These are phyloP conservation scores for Leptographium galeiforme DNA, from an alignment of 2,329 filamentous ascomycete genomes.

Conservation along the genomic window DNA sequence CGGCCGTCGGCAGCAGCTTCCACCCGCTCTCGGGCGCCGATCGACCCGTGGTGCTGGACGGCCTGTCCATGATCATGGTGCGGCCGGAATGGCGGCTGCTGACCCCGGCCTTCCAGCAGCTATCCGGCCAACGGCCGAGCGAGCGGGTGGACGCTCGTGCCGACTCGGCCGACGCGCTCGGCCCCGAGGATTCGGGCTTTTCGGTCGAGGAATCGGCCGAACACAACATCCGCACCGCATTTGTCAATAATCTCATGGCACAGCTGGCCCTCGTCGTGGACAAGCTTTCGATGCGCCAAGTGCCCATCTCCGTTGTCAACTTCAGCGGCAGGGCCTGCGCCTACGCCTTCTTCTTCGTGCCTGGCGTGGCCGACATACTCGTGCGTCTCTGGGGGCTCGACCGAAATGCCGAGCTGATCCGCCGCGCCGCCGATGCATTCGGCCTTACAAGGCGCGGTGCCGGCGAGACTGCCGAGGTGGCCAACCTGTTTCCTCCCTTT, in stretches of 20 bases:
- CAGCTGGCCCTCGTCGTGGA: slow-evolving; percentile 83
- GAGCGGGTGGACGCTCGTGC: slow-evolving; percentile 32
- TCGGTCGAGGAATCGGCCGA: slow-evolving; percentile 53
- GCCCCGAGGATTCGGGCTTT: slow-evolving; percentile 42
- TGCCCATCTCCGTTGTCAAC: slow-evolving; percentile 53
- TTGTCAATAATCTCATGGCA: slow-evolving; percentile 64
- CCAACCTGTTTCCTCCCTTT: slow-evolving; percentile 53
- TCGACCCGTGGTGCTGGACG: slow-evolving; percentile 66
- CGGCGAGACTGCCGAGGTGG: slow-evolving; percentile 50
- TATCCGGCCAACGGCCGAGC: slow-evolving; percentile 39
- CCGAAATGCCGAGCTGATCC: slow-evolving; percentile 47
- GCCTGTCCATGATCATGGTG: slow-evolving; percentile 70
- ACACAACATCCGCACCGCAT: slow-evolving; percentile 81
- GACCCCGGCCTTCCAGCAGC: slow-evolving; percentile 52
- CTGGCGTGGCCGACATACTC: slow-evolving; percentile 71
- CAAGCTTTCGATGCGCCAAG: slow-evolving; percentile 68
- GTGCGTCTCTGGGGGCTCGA: slow-evolving; percentile 64
- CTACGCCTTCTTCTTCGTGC: slow-evolving; percentile 87
- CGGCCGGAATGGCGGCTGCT: slow-evolving; percentile 74
- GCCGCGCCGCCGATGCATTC: slow-evolving; percentile 58
- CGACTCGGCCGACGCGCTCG: slow-evolving; percentile 45
- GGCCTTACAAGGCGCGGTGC: slow-evolving; percentile 43
- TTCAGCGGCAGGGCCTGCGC: slow-evolving; percentile 86
- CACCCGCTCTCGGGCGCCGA: slow-evolving; percentile 77
- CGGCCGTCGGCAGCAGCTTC: slow-evolving; percentile 29